Conservation (phyloP, 1,284 basidiomycete genomes). For the Ceratobasidium sp. region DNA sequence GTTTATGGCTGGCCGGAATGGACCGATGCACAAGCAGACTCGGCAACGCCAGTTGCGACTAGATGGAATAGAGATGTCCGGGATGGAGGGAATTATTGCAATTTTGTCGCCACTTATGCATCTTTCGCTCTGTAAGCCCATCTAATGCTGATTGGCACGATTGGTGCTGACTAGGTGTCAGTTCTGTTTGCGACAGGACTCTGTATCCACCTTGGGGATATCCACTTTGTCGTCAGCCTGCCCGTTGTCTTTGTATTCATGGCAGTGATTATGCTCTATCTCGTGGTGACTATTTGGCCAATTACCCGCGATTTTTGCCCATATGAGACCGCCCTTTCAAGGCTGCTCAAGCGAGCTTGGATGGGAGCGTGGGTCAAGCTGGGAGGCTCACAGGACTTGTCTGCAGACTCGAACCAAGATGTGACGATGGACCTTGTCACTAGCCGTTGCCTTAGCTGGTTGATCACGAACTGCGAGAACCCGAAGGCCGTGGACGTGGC, state of each 20-base stretch:
- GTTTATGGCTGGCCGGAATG: constrained; percentile 21
- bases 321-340: constrained; percentile 3
- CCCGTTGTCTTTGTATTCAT: neutral
- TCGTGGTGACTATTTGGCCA: neutral
- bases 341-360: neutral
- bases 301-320: constrained; percentile 12
- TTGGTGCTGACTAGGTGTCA: neutral
- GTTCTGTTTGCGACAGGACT: constrained; percentile 29
- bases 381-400: neutral
- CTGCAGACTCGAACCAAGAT: neutral
- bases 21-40: neutral
- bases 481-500: constrained; percentile 14
- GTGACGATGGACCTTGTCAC: neutral
- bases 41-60: constrained; percentile 9
- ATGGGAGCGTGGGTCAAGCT: neutral
- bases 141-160: neutral
- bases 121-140: neutral
- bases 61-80: constrained; percentile 17
- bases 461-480: constrained; percentile 23
- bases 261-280: neutral
- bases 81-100: constrained; percentile 9
- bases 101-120: constrained; percentile 22
- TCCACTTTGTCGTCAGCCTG: neutral
- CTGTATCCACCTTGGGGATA: constrained; percentile 19
- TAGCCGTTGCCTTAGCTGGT: constrained; percentile 22